A percentile compares a stretch with the other conserved stretches of the same genome.
Evolutionary conservation across 2,329 filamentous ascomycete genomes (phyloP).

Genomic region (Fusarium staphyleae): DNA sequence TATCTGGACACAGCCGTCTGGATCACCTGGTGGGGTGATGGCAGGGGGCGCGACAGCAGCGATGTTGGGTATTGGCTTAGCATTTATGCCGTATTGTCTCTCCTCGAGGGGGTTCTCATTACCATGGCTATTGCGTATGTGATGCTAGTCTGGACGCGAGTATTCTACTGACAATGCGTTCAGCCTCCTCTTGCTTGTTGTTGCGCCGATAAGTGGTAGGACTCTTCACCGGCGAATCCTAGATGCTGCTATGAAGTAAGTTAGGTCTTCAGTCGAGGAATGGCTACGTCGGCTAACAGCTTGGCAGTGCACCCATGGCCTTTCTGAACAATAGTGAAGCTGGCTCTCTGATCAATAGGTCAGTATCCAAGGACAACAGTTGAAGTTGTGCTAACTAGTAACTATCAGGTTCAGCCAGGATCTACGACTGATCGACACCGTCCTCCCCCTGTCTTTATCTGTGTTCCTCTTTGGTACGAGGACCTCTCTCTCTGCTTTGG

Average conservation of each 20-base stretch:
- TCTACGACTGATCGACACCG: conserved; percentile 50
- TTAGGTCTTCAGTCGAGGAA: neutral
- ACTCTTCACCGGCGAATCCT: conserved; percentile 37
- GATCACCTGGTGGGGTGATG: conserved; percentile 45
- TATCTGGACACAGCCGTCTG: conserved; percentile 34
- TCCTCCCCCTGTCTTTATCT: conserved; percentile 44
- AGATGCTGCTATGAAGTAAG: conserved; percentile 38
- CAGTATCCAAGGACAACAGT: neutral
- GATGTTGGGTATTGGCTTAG: conserved; percentile 44
- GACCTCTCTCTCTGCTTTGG: rapidly evolving
- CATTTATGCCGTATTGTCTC: conserved; percentile 38
- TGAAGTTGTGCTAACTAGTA: conserved; percentile 2
- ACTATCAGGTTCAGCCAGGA: conserved; percentile 53
- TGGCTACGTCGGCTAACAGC: neutral
- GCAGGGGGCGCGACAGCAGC: conserved; percentile 34
- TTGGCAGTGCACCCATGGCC: conserved; percentile 37
- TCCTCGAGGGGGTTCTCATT: conserved; percentile 35
- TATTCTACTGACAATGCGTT: conserved; percentile 4
- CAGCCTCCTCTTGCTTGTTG: conserved; percentile 39
- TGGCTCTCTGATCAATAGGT: conserved; percentile 42
- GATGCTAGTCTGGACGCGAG: rapidly evolving
- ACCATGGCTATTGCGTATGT: conserved; percentile 41
- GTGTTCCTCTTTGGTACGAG: conserved; percentile 41
- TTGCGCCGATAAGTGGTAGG: conserved; percentile 38
- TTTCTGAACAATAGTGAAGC: conserved; percentile 41